phyloP scores from a whole-genome alignment of 228 moss, liverwort and hornwort genomes.

The Sphagnum magellanicum region DNA sequence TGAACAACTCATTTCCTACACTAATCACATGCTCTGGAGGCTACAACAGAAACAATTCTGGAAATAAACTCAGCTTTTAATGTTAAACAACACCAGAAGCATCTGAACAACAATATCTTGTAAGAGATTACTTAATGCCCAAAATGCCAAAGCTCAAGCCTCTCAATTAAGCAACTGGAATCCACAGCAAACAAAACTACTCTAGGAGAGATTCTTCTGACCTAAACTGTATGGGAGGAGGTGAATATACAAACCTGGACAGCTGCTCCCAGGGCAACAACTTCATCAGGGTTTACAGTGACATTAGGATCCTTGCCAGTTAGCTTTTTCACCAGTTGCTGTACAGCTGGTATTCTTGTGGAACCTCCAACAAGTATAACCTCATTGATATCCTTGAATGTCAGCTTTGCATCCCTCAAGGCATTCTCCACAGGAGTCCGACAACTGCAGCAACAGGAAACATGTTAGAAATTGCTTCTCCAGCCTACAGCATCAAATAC shows the following conservation, averaged over 20 bases:
- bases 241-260: slow-evolving; percentile 17
- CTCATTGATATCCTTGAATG: slow-evolving; percentile 41
- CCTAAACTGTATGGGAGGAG: not conserved
- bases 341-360: slow-evolving; percentile 43
- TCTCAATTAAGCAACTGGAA: not conserved
- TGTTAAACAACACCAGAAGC: too few relatives aligned
- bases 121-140: not conserved
- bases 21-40: too few relatives aligned
- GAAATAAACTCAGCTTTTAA: too few relatives aligned
- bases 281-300: slow-evolving; percentile 47
- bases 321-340: slow-evolving; percentile 30
- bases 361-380: slow-evolving; percentile 50
- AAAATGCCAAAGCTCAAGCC: not conserved
- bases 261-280: slow-evolving; percentile 48
- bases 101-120: too few relatives aligned
- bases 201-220: not conserved
- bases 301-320: slow-evolving; percentile 40
- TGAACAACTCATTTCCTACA: too few relatives aligned
- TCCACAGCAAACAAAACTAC: not conserved
- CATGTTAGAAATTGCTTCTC: too few relatives aligned
- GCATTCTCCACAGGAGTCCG: slow-evolving; percentile 41
- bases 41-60: too few relatives aligned
- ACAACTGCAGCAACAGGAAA: slow-evolving; percentile 13
- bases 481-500: not conserved
- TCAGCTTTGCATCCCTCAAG: slow-evolving; percentile 35